Evolutionary conservation across 2,329 filamentous ascomycete species (phyloP).

Genomic region (Apiospora kogelbergensis): DNA sequence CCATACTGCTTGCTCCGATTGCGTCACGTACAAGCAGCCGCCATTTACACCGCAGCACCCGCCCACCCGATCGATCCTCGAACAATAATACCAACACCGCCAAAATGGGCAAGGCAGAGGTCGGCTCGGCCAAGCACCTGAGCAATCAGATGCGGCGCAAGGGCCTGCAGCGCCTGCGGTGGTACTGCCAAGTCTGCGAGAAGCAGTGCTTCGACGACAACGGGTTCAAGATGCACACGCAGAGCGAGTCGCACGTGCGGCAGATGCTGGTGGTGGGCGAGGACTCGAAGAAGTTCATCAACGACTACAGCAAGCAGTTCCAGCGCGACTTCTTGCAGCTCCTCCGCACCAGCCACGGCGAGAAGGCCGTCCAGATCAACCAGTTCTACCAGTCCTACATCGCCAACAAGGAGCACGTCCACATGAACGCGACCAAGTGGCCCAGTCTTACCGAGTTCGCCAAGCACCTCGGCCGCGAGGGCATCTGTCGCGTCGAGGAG

Average conservation of each 20-base stretch:
- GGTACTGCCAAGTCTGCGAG: slow-evolving; percentile 87
- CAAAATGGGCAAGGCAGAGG: slow-evolving; percentile 89
- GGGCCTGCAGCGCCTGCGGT: slow-evolving; percentile 76
- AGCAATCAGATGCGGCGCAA: slow-evolving; percentile 88
- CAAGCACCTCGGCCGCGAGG: slow-evolving; percentile 81
- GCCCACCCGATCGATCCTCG: background rate
- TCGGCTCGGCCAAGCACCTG: slow-evolving; percentile 86
- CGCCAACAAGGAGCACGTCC: slow-evolving; percentile 79
- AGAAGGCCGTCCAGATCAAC: slow-evolving; percentile 87
- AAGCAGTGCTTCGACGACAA: slow-evolving; percentile 81
- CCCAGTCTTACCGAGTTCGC: slow-evolving; percentile 85
- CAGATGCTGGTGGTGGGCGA: slow-evolving; percentile 86
- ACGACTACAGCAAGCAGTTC: slow-evolving; percentile 81
- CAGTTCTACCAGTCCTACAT: slow-evolving; percentile 97
- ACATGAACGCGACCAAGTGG: slow-evolving; percentile 95
- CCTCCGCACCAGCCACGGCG: slow-evolving; percentile 80
- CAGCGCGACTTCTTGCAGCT: slow-evolving; percentile 74
- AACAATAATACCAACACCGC: slow-evolving; percentile 15
- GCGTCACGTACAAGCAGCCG: background rate
- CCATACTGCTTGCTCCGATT: background rate
- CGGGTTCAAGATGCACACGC: slow-evolving; percentile 85
- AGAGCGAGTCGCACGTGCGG: slow-evolving; percentile 84
- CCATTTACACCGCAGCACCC: background rate
- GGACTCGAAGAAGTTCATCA: slow-evolving; percentile 80
- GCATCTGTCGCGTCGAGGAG: slow-evolving; percentile 88